Base-by-base conservation (phyloP, 257 asterid species). In the Fraxinus pennsylvanica region DNA sequence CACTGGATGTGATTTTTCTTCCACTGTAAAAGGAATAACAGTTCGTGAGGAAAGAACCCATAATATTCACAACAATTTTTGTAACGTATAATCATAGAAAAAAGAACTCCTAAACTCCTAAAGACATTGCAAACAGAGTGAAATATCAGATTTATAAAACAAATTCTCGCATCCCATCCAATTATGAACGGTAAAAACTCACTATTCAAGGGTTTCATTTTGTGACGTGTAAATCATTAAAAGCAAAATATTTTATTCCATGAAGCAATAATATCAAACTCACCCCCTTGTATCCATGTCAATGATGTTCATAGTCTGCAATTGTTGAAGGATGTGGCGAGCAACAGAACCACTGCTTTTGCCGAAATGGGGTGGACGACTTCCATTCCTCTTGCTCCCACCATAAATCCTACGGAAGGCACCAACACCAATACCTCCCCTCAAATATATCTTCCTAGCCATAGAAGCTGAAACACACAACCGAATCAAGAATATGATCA, bases 341-440 rank as follows among this genome's bases (percentile, higher is more conserved):
- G 98, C 98, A 77, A 92, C 81, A 12, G 96, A 75, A n/a, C 99
- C 98, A 78, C 97, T 92, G 90, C 98, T 92, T 74, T 88, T 94
- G 74, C 97, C 87, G 73, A 94, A 94, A 85, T 94, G 99, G 14
- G 88, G 95, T 25, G 98, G 99, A 6, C 92, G 87, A 67, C 97
- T 90, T 59, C 98, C 97, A 12, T 93, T 95, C 90, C 97, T 95
- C 92, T 95, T 91, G 96, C 94, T 91, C 47, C 99, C 98, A 76
- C 99, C 99, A 77, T 95, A 95, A 22, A 95, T 95, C 76, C 98
- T 93, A 57, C 83, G 84, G 88, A 93, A 91, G 32, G 88, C 95
- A 77, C 98, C 97, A 38, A 94, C 97, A 0, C 99, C 99, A 72
- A 95, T 82, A 29, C 99, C 98, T 66, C 97, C 98, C 68, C 97